Evolutionary conservation across 2,329 filamentous ascomycete genomes (phyloP).

Genomic region (Pochonia chlamydosporia): DNA sequence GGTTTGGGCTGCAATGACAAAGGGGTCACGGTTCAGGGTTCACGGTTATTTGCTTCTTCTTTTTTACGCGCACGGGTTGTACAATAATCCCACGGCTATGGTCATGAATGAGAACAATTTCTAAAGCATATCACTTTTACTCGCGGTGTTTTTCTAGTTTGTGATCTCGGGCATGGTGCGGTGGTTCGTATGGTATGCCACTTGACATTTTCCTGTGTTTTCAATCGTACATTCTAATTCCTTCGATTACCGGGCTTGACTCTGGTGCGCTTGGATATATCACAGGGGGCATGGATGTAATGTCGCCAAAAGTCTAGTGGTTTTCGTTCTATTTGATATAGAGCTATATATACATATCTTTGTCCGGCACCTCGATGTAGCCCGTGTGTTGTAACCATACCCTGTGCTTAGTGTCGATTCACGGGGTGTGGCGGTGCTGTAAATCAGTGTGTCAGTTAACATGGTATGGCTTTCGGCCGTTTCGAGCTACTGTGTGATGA

Average conservation of each 20-base stretch:
- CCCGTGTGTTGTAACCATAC: neutral
- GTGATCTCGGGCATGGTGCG: neutral
- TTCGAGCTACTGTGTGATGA: too few relatives aligned
- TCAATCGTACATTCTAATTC: too few relatives aligned
- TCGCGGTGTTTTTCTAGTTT: neutral
- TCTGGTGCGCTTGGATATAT: too few relatives aligned
- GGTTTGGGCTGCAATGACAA: slow-evolving; percentile 75
- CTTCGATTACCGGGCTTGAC: too few relatives aligned
- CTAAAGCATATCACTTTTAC: neutral
- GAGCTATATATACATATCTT: too few relatives aligned
- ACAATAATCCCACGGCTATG: slow-evolving; percentile 67
- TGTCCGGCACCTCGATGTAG: neutral
- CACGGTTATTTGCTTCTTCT: slow-evolving; percentile 49
- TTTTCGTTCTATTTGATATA: too few relatives aligned
- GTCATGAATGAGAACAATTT: slow-evolving; percentile 44
- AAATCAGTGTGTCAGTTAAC: neutral
- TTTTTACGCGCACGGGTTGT: slow-evolving; percentile 55
- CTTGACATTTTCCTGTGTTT: too few relatives aligned
- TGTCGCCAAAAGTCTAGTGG: too few relatives aligned
- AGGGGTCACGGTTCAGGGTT: slow-evolving; percentile 73
- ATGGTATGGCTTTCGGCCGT: too few relatives aligned
- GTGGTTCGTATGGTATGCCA: too few relatives aligned
- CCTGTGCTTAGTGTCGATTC: slow-evolving; percentile 5
- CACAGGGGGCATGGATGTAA: too few relatives aligned
- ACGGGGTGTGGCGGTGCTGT: slow-evolving; percentile 9